Percentiles rank a stretch among this genome's conserved stretches.
Conservation (phyloP, 371 early-diverging fungal species). For the Mortierella sp. region DNA sequence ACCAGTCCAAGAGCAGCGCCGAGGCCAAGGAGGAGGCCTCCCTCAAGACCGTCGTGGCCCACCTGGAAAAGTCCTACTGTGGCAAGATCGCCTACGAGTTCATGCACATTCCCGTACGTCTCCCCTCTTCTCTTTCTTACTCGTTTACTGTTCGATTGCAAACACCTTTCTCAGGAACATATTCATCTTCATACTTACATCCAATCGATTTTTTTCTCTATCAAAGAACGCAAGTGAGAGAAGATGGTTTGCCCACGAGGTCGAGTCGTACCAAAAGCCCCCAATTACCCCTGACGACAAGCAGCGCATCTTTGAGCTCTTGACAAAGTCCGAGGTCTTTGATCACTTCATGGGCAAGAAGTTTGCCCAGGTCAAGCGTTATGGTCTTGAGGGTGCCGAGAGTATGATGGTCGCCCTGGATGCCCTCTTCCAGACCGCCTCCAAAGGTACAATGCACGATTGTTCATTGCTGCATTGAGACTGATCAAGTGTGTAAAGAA, state of each 20-base stretch:
- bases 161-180: neutral
- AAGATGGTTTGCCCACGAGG: conserved; percentile 90
- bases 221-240: conserved; percentile 83
- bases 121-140: neutral
- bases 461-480: neutral
- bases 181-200: neutral
- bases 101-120: conserved; percentile 85
- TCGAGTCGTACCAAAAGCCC: conserved; percentile 82
- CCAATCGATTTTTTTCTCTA: too few relatives aligned
- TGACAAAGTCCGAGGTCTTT: conserved; percentile 89
- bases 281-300: conserved; percentile 72
- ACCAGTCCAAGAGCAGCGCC: conserved; percentile 62
- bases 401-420: conserved; percentile 95
- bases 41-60: conserved; percentile 77
- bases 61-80: conserved; percentile 85
- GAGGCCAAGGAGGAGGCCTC: conserved; percentile 68
- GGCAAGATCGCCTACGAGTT: conserved; percentile 95
- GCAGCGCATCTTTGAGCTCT: conserved; percentile 79
- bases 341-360: conserved; percentile 97
- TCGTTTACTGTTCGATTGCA: neutral
- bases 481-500: neutral
- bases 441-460: conserved; percentile 45
- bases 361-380: conserved; percentile 96
- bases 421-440: conserved; percentile 82
- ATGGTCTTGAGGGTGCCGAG: conserved; percentile 98